Percentiles rank a stretch among this genome's conserved stretches.
phyloP scores from a whole-genome alignment of 2,329 filamentous ascomycete genomes.

The Didymella segeticola region DNA sequence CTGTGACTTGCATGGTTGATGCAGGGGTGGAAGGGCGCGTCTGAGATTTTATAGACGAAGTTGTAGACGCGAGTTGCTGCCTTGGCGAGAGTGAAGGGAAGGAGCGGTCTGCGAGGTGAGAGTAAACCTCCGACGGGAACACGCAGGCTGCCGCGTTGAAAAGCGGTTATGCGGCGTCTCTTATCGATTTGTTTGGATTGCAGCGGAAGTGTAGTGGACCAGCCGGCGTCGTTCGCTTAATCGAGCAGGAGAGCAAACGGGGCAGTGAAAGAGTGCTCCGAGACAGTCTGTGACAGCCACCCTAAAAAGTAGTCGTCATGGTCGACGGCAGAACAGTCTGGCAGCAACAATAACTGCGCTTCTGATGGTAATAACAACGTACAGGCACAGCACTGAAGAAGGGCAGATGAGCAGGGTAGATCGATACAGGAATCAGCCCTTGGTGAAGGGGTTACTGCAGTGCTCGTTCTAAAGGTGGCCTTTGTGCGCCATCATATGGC shows the following conservation, averaged over 20 bases:
- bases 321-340: too few species aligned
- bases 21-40: neutral
- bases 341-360: neutral
- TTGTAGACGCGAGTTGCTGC: neutral
- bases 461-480: neutral
- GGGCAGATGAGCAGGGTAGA: too few species aligned
- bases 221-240: neutral
- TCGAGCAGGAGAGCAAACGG: slow-evolving; percentile 4
- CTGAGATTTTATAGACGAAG: neutral
- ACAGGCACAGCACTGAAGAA: neutral
- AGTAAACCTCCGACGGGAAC: neutral
- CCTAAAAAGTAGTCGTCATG: too few species aligned
- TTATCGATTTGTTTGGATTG: neutral
- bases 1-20: neutral
- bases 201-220: neutral
- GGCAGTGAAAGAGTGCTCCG: neutral
- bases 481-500: neutral
- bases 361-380: neutral
- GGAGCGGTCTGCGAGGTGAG: slow-evolving; percentile 8
- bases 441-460: neutral
- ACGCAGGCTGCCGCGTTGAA: neutral
- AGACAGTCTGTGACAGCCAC: neutral
- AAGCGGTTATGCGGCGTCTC: slow-evolving; percentile 2
- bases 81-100: slow-evolving; percentile 13
- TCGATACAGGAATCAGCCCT: neutral